Evolutionary conservation across 2,329 filamentous ascomycete genomes (phyloP).

Genomic region (Onygenales sp.): DNA sequence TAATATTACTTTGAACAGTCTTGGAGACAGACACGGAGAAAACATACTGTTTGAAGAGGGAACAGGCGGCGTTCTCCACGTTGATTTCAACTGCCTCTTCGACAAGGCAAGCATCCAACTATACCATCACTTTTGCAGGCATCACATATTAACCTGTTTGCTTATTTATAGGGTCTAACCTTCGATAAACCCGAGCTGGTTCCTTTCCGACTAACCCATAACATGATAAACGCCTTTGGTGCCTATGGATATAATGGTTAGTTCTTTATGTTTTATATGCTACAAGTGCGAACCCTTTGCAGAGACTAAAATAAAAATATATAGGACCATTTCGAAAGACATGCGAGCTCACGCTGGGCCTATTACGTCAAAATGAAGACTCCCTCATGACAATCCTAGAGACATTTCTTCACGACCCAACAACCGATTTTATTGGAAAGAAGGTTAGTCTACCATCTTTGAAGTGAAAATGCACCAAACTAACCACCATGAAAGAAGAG

Average conservation of each 20-base stretch:
- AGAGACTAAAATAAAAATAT: background rate
- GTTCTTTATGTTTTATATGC: background rate
- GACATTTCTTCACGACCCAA: conserved; percentile 94
- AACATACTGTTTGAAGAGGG: conserved; percentile 93
- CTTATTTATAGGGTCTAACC: conserved; percentile 54
- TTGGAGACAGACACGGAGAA: conserved; percentile 93
- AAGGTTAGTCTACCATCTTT: conserved; percentile 32
- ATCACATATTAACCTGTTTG: conserved; percentile 9
- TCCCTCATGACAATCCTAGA: conserved; percentile 96
- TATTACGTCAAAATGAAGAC: conserved; percentile 85
- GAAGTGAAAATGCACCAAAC: conserved; percentile 2
- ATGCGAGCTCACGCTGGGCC: conserved; percentile 75
- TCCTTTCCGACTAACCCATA: conserved; percentile 93
- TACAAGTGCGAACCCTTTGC: background rate
- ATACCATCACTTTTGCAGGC: background rate
- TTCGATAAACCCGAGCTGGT: conserved; percentile 93
- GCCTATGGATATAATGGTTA: conserved; percentile 76
- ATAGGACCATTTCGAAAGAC: conserved; percentile 74
- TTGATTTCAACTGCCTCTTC: conserved; percentile 99
- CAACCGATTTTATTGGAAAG: conserved; percentile 80
- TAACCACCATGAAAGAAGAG: conserved; percentile 35
- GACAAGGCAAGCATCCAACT: conserved; percentile 53
- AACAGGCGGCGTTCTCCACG: conserved; percentile 89
- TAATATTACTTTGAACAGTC: conserved; percentile 27
- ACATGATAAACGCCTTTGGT: conserved; percentile 97